phyloP scores from a whole-genome alignment of 805 yeast genomes.

The Lipomyces yamanashiensis region DNA sequence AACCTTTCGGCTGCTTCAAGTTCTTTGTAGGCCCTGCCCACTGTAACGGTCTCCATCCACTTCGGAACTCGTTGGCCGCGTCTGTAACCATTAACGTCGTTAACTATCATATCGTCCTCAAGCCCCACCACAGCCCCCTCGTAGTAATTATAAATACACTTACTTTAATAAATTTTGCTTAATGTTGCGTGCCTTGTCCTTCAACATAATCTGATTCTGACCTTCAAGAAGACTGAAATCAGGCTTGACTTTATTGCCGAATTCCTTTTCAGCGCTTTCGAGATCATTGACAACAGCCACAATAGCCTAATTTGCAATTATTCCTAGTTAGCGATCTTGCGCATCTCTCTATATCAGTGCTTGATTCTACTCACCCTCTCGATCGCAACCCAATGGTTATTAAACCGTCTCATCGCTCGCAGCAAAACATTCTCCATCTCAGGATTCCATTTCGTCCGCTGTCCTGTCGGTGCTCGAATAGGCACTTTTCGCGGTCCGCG shows the following conservation, averaged over 20 bases:
- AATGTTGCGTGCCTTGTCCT: slow-evolving; percentile 34
- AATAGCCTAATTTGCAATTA: background rate
- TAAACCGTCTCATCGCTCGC: slow-evolving; percentile 10
- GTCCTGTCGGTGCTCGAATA: slow-evolving; percentile 1
- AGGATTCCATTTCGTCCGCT: slow-evolving; percentile 18
- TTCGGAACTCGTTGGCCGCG: too few species aligned
- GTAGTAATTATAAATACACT: background rate
- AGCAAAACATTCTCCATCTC: slow-evolving; percentile 27
- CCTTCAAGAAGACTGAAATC: slow-evolving; percentile 23
- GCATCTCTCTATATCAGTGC: background rate
- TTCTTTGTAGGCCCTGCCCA: too few species aligned
- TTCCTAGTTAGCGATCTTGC: background rate
- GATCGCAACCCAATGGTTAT: slow-evolving; percentile 17
- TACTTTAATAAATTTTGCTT: slow-evolving; percentile 21
- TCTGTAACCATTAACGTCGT: too few species aligned
- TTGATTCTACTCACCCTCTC: slow-evolving; percentile 5
- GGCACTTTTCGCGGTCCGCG: background rate
- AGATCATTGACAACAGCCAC: background rate
- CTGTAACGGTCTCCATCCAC: too few species aligned
- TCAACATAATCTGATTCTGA: slow-evolving; percentile 23
- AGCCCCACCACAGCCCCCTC: background rate
- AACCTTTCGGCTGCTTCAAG: too few species aligned
- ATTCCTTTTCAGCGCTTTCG: background rate
- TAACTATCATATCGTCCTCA: too few species aligned
- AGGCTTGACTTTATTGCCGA: background rate